Base-by-base conservation (phyloP, 352 stramenopile genomes). In the Globisporangium cystogenes region DNA sequence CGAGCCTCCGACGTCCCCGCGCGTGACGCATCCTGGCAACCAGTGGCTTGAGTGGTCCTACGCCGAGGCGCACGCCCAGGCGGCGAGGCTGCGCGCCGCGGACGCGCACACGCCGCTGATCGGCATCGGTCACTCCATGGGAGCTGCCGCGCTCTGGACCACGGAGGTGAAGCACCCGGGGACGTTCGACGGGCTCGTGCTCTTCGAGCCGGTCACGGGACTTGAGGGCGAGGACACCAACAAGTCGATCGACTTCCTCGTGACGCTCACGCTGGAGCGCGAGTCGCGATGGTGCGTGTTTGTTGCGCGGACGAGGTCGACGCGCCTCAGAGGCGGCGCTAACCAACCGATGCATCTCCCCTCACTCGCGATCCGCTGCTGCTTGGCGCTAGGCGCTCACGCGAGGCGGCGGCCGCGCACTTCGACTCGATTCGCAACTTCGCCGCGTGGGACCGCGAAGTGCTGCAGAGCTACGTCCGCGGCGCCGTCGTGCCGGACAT, bases 91-190 rank as follows among this genome's bases (percentile, higher is more conserved):
- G 0, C 54, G 36, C 24, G 14, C 24, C 11, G 11, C 7, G 4
- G n/a, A 24, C 20, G 33, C 6, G 10, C 20, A 45, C n/a, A n/a
- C n/a, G n/a, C n/a, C n/a, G 29, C 48, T 81, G 37, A 83, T 83
- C 27, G 72, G 72, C 1, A 65, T 83, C 29, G 72, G 62, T 6
- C 72, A 83, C 41, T 83, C 72, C 1, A 79, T 83, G 69, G 72
- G 69, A 7, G 70, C 57, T 11, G 62, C 54, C 0, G 59, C 62
- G 6, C 54, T 83, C 49, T 83, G 70, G 72, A 65, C 55, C 18
- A 57, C 48, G 4, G 70, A 83, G 29, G 51, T 48, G n/a, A 11
- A 63, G 23, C 45, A 74, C 21, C 72, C 69, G 1, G 72, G 70
- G 33, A 76, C 70, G 5, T 81, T 83, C 36, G 65, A 68, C 42